Evolutionary conservation across 106 monocot genomes (phyloP).

Genomic region (Acorus calamus): DNA sequence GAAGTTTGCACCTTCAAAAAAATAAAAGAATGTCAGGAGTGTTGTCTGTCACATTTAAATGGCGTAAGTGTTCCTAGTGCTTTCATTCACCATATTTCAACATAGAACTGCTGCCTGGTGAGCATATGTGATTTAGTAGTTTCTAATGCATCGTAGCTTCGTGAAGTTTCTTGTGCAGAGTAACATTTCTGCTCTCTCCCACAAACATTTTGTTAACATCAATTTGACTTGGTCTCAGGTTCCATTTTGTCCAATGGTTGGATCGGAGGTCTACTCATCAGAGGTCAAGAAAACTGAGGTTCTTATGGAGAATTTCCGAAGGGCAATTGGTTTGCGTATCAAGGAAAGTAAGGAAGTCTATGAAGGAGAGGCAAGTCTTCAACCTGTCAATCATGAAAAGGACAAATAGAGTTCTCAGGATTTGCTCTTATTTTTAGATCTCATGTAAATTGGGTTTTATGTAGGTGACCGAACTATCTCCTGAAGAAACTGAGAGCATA

Average conservation of each 20-base stretch:
- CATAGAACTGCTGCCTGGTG: no score
- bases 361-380: conserved; percentile 77
- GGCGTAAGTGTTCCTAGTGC: no score
- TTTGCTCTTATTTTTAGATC: neutral
- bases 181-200: neutral
- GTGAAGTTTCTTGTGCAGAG: no score
- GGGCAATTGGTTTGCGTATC: conserved; percentile 89
- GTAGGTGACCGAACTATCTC: conserved; percentile 96
- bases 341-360: conserved; percentile 99
- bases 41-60: no score
- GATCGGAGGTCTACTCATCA: conserved; percentile 96
- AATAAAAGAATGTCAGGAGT: no score
- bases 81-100: no score
- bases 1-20: no score
- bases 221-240: conserved; percentile 36
- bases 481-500: conserved; percentile 83
- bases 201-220: neutral
- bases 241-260: conserved; percentile 99
- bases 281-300: conserved; percentile 99
- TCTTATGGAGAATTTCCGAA: conserved; percentile 96
- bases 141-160: neutral
- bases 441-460: neutral
- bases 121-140: neutral
- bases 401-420: neutral
- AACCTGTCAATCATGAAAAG: no score